Evolutionary conservation across 1,284 basidiomycete species (phyloP).

Genomic region (Pisolithus thermaeus): DNA sequence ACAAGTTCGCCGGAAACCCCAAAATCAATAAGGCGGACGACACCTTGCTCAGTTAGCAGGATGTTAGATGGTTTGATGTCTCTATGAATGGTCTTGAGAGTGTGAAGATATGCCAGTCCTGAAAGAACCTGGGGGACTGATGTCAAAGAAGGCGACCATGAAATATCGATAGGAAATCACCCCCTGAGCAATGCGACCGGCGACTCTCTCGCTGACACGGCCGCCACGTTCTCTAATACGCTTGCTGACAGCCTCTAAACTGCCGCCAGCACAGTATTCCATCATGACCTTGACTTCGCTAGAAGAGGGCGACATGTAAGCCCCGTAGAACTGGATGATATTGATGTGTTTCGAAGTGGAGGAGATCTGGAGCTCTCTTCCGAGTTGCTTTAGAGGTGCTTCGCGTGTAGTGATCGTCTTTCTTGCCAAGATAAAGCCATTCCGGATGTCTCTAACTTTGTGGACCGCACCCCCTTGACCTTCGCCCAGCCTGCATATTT

Average conservation of each 20-base stretch:
- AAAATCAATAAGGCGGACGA: slow-evolving; percentile 93
- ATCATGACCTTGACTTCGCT: slow-evolving; percentile 95
- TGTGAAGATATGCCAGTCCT: slow-evolving; percentile 90
- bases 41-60: slow-evolving; percentile 78
- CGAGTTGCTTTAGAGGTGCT: slow-evolving; percentile 88
- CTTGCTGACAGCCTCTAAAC: slow-evolving; percentile 83
- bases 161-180: slow-evolving; percentile 40
- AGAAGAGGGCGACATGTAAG: slow-evolving; percentile 89
- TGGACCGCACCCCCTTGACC: slow-evolving; percentile 95
- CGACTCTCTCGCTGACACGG: slow-evolving; percentile 86
- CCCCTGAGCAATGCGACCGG: slow-evolving; percentile 88
- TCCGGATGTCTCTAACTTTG: slow-evolving; percentile 79
- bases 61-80: slow-evolving; percentile 99
- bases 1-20: slow-evolving; percentile 95
- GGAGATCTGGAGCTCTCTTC: slow-evolving; percentile 90
- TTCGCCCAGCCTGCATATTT: slow-evolving; percentile 78
- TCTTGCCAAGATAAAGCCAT: slow-evolving; percentile 80
- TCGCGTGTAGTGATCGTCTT: slow-evolving; percentile 96
- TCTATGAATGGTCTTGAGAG: slow-evolving; percentile 88
- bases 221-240: slow-evolving; percentile 79
- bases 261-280: slow-evolving; percentile 89
- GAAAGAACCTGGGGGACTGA: slow-evolving; percentile 61
- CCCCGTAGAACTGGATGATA: slow-evolving; percentile 92
- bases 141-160: slow-evolving; percentile 13
- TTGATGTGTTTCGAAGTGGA: slow-evolving; percentile 81